Base-by-base conservation (phyloP, 805 yeast species). In the Candida endomychidarum region DNA sequence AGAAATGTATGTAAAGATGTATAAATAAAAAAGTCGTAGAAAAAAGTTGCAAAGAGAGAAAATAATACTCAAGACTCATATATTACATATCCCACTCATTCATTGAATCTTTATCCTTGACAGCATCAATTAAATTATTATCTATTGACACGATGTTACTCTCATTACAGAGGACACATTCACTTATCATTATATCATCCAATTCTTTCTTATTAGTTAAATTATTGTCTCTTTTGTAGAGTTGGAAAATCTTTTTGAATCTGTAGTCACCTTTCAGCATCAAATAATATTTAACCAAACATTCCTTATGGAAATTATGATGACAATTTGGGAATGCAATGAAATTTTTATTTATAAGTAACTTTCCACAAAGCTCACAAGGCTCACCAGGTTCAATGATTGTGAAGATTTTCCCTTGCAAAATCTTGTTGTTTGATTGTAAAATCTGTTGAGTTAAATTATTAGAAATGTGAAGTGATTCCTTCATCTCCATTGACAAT, bases 221-320 rank as follows among this genome's bases (percentile, higher is more conserved):
- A 26, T 68, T 64, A 2, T 75, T 58, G 40, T 63, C 63, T 44
- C 60, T 65, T 45, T 77, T 78, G 29, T 81, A 62, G 38, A 70
- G 74, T 42, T 78, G 79, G 41, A 86, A 75, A 22, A 77, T 67
- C 53, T 77, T 80, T 56, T 82, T 81, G 37, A 82, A 71, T 27
- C 78, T 72, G 56, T 81, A 82, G 49, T 87, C 88, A 31, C 69
- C 66, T 44, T 80, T 80, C 21, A 83, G 80, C 24, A 70, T 67
- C 38, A 83, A 55, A 23, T 84, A 77, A 26, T 66, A 66, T 41
- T 77, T 74, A 5, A 84, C 76, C n/a, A 88, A 60, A 64, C 99
- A 93, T 56, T 89, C 96, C 37, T 81, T 81, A 56, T 93, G 98
- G 63, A 86, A 85, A 4, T 86, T 78, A 58, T 93, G 99, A 41